These are phyloP conservation scores for Neonectria sp. DNA, from an alignment of 2,329 filamentous ascomycete genomes.

Conservation along the genomic window DNA sequence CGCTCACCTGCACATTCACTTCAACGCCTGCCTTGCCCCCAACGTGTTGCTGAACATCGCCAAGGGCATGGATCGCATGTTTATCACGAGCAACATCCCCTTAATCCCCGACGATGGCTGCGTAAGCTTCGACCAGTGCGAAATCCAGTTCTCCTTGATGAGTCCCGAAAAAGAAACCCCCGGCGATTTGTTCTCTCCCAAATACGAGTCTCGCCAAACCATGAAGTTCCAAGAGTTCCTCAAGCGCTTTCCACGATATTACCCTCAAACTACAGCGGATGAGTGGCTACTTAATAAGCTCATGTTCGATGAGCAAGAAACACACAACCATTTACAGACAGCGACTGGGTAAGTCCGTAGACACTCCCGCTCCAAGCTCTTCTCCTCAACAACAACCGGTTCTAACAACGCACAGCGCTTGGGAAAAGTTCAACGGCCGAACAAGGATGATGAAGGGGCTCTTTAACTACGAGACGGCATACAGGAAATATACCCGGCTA, in stretches of 20 bases:
- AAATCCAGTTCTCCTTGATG: constrained; percentile 74
- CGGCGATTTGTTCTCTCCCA: constrained; percentile 63
- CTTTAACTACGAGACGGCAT: constrained; percentile 77
- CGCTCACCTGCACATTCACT: constrained; percentile 81
- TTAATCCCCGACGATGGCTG: constrained; percentile 58
- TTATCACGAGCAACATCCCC: constrained; percentile 72
- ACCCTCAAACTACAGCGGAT: constrained; percentile 50
- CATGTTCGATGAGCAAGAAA: constrained; percentile 72
- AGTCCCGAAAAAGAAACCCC: constrained; percentile 51
- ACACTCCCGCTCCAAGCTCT: background rate
- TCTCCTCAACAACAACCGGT: background rate
- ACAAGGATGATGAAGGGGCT: constrained; percentile 82
- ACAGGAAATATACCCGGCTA: constrained; percentile 70
- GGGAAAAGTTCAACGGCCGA: constrained; percentile 76
- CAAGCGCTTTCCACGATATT: constrained; percentile 51
- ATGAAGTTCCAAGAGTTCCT: constrained; percentile 63
- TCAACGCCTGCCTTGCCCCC: constrained; percentile 80
- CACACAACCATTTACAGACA: constrained; percentile 67
- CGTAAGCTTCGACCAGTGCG: constrained; percentile 66
- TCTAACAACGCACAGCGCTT: constrained; percentile 59
- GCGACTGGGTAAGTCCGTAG: constrained; percentile 64
- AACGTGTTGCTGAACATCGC: constrained; percentile 69
- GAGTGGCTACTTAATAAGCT: constrained; percentile 75
- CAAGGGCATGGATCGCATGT: constrained; percentile 75
- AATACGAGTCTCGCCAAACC: constrained; percentile 62